A percentile compares a stretch with the other conserved stretches of the same genome.
These are phyloP conservation scores for Cylindrotheca fusiformis DNA, from an alignment of 108 stramenopile genomes.

Conservation along the genomic window DNA sequence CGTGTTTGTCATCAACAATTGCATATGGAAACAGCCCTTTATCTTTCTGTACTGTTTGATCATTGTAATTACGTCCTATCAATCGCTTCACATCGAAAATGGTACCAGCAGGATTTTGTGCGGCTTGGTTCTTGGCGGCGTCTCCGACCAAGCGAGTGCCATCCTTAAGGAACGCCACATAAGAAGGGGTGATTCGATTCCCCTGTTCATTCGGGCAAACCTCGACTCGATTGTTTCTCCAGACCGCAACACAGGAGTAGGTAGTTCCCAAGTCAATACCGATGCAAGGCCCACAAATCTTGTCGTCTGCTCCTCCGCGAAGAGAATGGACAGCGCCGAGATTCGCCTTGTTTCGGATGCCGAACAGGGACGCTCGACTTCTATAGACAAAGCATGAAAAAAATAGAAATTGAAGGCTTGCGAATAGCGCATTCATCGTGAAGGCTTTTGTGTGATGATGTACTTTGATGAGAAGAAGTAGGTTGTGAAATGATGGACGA, in stretches of 20 bases:
- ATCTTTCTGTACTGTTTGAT: conserved; percentile 93
- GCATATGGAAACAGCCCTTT: conserved; percentile 98
- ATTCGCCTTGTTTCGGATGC: neutral
- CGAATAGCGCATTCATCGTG: no score
- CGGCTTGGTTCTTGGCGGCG: conserved; percentile 92
- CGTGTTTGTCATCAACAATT: conserved; percentile 84
- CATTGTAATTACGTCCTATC: conserved; percentile 95
- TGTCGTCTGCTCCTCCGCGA: conserved; percentile 23
- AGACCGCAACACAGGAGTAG: conserved; percentile 98
- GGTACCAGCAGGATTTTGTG: conserved; percentile 98
- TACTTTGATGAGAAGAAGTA: no score
- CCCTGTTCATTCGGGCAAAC: conserved; percentile 99
- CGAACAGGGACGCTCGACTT: no score
- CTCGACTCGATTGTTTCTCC: conserved; percentile 98
- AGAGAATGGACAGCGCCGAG: neutral
- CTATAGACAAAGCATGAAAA: no score
- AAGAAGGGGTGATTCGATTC: conserved; percentile 98
- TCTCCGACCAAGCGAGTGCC: conserved; percentile 98
- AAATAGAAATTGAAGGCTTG: no score
- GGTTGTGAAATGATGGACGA: no score
- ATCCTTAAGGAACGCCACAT: conserved; percentile 95
- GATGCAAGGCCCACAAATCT: conserved; percentile 49
- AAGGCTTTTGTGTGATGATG: no score
- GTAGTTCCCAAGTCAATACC: conserved; percentile 95
- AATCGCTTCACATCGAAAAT: conserved; percentile 99